These are phyloP conservation scores for Pilasporangium apinafurcum DNA, from an alignment of 352 stramenopile genomes.

Conservation along the genomic window DNA sequence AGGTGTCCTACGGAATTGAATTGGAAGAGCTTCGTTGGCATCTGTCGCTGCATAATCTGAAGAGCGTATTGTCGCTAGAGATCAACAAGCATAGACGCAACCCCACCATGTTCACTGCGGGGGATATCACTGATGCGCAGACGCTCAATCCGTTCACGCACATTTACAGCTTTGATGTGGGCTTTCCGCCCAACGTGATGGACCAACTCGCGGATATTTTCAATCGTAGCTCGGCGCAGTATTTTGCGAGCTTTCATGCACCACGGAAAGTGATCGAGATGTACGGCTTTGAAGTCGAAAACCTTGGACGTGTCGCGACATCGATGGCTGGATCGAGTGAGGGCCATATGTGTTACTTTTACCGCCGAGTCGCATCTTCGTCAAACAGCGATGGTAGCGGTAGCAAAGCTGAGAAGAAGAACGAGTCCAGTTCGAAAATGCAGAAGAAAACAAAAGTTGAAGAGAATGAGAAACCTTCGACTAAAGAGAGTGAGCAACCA, in stretches of 20 bases:
- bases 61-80: slow-evolving; percentile 78
- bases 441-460: slow-evolving; percentile 13
- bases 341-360: slow-evolving; percentile 97
- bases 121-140: slow-evolving; percentile 92
- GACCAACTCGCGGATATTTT: slow-evolving; percentile 91
- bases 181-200: slow-evolving; percentile 95
- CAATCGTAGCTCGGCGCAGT: slow-evolving; percentile 84
- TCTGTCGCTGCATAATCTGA: slow-evolving; percentile 91
- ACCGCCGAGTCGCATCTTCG: slow-evolving; percentile 57
- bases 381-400: slow-evolving; percentile 1
- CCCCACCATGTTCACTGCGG: slow-evolving; percentile 87
- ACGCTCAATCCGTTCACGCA: slow-evolving; percentile 97
- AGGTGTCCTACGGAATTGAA: slow-evolving; percentile 95
- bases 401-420: slow-evolving; percentile 7
- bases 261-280: slow-evolving; percentile 89
- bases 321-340: slow-evolving; percentile 96
- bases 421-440: slow-evolving; percentile 1
- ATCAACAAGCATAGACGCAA: slow-evolving; percentile 46
- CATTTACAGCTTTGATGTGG: slow-evolving; percentile 98
- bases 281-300: slow-evolving; percentile 92
- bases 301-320: slow-evolving; percentile 82
- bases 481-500: slow-evolving; percentile 12
- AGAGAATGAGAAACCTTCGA: slow-evolving; percentile 9
- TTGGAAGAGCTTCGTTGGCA: slow-evolving; percentile 94
- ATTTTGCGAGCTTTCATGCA: slow-evolving; percentile 94